A percentile compares a stretch with the other conserved stretches of the same genome.
phyloP scores from a whole-genome alignment of 83 land plant genomes.

The Picea mariana region DNA sequence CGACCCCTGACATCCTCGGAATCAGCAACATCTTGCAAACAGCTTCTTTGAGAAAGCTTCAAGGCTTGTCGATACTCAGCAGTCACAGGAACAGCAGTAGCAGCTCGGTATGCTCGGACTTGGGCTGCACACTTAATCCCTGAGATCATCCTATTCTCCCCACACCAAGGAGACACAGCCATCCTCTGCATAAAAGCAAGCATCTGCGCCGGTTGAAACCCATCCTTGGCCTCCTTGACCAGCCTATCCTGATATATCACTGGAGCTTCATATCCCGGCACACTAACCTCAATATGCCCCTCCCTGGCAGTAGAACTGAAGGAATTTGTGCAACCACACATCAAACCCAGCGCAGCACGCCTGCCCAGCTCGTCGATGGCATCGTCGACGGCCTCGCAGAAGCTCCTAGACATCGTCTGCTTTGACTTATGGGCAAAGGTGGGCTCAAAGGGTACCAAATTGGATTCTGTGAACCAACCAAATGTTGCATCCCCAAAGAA shows the following conservation, averaged over 20 bases:
- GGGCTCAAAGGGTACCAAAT: constrained; percentile 62
- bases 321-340: constrained; percentile 47
- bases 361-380: constrained; percentile 62
- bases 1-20: background rate
- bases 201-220: constrained; percentile 40
- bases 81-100: constrained; percentile 54
- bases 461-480: constrained; percentile 75
- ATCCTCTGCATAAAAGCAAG: constrained; percentile 46
- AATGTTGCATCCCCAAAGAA: constrained; percentile 83
- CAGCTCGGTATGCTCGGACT: constrained; percentile 43
- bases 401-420: constrained; percentile 44
- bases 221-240: constrained; percentile 43
- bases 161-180: constrained; percentile 40
- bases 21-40: constrained; percentile 1
- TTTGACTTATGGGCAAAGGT: constrained; percentile 54
- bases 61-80: constrained; percentile 74
- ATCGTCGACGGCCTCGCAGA: constrained; percentile 72
- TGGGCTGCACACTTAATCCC: constrained; percentile 29
- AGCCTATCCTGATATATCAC: constrained; percentile 41
- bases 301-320: constrained; percentile 30
- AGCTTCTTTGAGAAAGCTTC: constrained; percentile 31
- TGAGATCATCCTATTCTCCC: constrained; percentile 19
- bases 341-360: constrained; percentile 39
- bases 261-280: constrained; percentile 43
- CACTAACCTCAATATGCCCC: constrained; percentile 50